phyloP scores from a whole-genome alignment of 352 stramenopile genomes.

The Globisporangium parvum region DNA sequence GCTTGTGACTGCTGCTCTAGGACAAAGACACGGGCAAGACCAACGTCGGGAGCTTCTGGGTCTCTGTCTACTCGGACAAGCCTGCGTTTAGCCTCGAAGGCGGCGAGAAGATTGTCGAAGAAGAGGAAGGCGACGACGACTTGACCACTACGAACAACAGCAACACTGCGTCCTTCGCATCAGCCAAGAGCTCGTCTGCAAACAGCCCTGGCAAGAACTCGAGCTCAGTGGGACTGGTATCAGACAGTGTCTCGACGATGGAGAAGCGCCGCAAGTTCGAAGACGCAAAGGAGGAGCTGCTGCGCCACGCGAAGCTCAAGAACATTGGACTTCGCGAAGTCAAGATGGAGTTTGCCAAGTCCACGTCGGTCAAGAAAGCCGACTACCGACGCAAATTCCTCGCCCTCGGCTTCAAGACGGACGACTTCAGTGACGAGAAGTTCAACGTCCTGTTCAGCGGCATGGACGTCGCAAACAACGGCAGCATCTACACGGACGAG shows the following conservation, averaged over 20 bases:
- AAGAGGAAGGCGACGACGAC: slow-evolving; percentile 66
- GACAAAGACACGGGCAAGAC: slow-evolving; percentile 72
- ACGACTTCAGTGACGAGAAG: slow-evolving; percentile 68
- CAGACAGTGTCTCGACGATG: slow-evolving; percentile 26
- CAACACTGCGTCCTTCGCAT: neutral
- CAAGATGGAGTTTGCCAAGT: slow-evolving; percentile 63
- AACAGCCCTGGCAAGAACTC: slow-evolving; percentile 27
- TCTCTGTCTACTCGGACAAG: slow-evolving; percentile 78
- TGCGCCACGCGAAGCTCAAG: slow-evolving; percentile 52
- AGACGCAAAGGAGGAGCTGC: slow-evolving; percentile 63
- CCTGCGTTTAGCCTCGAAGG: slow-evolving; percentile 60
- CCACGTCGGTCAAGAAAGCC: slow-evolving; percentile 30
- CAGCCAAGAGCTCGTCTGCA: slow-evolving; percentile 11
- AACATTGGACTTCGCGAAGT: slow-evolving; percentile 62
- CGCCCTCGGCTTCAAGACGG: slow-evolving; percentile 55
- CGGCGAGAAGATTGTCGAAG: slow-evolving; percentile 69
- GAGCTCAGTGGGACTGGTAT: slow-evolving; percentile 18
- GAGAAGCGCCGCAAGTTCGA: slow-evolving; percentile 60
- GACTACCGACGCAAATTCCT: slow-evolving; percentile 62
- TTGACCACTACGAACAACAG: slow-evolving; percentile 7
- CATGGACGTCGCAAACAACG: slow-evolving; percentile 31
- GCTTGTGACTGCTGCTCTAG: slow-evolving; percentile 16
- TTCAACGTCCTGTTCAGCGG: slow-evolving; percentile 58
- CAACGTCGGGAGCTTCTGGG: slow-evolving; percentile 77
- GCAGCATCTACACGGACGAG: slow-evolving; percentile 33